These are phyloP conservation scores for Lepiota brunneoincarnata DNA, from an alignment of 768 basidiomycete genomes.

Conservation along the genomic window DNA sequence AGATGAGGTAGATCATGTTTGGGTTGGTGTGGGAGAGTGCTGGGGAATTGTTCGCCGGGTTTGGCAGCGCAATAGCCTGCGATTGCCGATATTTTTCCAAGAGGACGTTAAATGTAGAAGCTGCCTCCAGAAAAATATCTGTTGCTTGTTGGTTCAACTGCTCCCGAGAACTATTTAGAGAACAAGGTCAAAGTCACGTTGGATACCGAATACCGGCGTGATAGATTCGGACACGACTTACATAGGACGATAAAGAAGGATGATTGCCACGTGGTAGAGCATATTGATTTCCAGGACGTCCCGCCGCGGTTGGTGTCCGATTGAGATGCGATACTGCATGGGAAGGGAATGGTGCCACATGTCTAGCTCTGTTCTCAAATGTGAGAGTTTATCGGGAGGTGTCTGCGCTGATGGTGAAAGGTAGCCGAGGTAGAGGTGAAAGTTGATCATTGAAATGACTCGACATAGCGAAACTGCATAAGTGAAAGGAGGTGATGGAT, in stretches of 20 bases:
- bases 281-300: constrained; percentile 27
- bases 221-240: constrained; percentile 8
- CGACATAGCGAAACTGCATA: constrained; percentile 19
- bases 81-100: constrained; percentile 23
- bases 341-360: constrained; percentile 25
- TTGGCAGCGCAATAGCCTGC: not conserved
- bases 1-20: constrained; percentile 22
- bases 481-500: constrained; percentile 18
- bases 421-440: constrained; percentile 23
- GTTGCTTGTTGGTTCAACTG: constrained; percentile 14
- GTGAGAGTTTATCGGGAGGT: constrained; percentile 13
- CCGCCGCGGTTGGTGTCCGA: constrained; percentile 21
- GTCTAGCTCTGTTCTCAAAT: constrained; percentile 20
- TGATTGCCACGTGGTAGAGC: constrained; percentile 26
- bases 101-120: constrained; percentile 26
- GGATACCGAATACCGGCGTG: not conserved
- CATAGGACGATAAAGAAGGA: constrained; percentile 25
- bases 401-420: constrained; percentile 9
- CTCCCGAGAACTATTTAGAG: constrained; percentile 16
- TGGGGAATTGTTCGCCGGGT: not conserved
- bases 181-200: not conserved
- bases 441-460: constrained; percentile 25
- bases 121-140: constrained; percentile 19
- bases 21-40: constrained; percentile 19
- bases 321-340: constrained; percentile 21